These are phyloP conservation scores for Albugo laibachii DNA, from an alignment of 352 stramenopile genomes.

Conservation along the genomic window DNA sequence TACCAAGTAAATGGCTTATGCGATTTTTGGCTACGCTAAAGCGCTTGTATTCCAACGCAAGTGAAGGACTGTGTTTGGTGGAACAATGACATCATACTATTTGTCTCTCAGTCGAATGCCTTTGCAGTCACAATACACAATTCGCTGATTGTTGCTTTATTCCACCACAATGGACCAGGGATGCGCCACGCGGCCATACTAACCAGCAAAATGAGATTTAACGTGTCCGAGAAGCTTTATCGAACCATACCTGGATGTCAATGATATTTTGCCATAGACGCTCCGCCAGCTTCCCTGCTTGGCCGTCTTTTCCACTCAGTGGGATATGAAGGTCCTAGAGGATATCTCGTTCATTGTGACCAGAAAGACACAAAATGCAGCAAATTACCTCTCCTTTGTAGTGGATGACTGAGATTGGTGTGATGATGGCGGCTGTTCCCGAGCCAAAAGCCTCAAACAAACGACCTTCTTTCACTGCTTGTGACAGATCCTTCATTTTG, in stretches of 20 bases:
- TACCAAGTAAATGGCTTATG: no score
- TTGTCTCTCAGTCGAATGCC: no score
- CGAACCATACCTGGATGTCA: conserved; percentile 60
- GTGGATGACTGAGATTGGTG: conserved; percentile 86
- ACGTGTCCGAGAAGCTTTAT: no score
- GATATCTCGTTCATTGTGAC: not conserved
- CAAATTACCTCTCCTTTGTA: conserved; percentile 60
- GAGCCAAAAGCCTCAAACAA: conserved; percentile 92
- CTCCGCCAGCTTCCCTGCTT: conserved; percentile 73
- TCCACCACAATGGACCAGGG: conserved; percentile 9
- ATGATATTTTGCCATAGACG: conserved; percentile 78
- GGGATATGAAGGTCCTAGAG: conserved; percentile 75
- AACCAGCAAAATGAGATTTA: no score
- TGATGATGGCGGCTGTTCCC: conserved; percentile 89
- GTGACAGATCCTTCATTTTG: conserved; percentile 87
- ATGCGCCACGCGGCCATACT: no score
- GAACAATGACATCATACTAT: no score
- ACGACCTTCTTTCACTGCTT: conserved; percentile 78
- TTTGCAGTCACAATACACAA: no score
- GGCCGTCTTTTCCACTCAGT: conserved; percentile 58
- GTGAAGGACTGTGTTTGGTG: no score
- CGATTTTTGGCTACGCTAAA: no score
- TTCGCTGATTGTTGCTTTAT: not conserved
- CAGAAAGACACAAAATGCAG: not conserved
- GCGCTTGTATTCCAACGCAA: no score